A percentile compares a stretch with the other conserved stretches of the same genome.
These are phyloP conservation scores for Bipolaris zeicola DNA, from an alignment of 2,329 filamentous ascomycete genomes.

Conservation along the genomic window DNA sequence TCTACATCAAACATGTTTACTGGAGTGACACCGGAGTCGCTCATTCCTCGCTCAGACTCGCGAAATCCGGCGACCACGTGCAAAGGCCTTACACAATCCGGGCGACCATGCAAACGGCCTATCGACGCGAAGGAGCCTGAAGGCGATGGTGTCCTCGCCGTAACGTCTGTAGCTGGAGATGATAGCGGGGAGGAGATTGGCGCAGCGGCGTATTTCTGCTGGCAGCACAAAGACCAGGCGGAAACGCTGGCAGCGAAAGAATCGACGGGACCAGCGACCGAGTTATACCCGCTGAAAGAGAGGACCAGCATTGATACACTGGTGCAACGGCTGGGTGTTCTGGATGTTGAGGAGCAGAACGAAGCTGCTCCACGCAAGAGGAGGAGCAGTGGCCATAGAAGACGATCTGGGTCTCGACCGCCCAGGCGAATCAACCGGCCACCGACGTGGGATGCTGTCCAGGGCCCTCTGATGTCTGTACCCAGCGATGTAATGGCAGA, in stretches of 20 bases:
- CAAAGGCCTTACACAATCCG: constrained; percentile 80
- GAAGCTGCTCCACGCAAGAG: constrained; percentile 47
- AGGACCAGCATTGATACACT: constrained; percentile 86
- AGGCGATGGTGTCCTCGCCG: constrained; percentile 48
- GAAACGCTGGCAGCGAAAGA: constrained; percentile 39
- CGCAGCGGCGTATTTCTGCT: constrained; percentile 76
- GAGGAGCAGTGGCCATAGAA: constrained; percentile 29
- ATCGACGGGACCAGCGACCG: constrained; percentile 40
- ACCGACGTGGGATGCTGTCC: constrained; percentile 53
- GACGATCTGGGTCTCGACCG: constrained; percentile 23
- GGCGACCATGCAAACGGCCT: constrained; percentile 80
- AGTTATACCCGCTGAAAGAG: constrained; percentile 64
- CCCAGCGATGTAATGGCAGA: constrained; percentile 47
- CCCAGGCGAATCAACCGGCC: constrained; percentile 44
- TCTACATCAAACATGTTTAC: constrained; percentile 34
- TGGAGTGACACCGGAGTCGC: constrained; percentile 73
- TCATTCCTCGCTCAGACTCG: constrained; percentile 79
- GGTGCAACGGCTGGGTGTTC: constrained; percentile 75
- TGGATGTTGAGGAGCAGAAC: constrained; percentile 62
- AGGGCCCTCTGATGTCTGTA: constrained; percentile 54
- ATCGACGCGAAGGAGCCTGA: constrained; percentile 58
- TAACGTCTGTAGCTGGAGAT: constrained; percentile 46
- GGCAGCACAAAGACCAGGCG: constrained; percentile 93
- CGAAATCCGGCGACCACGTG: constrained; percentile 84
- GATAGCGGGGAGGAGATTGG: constrained; percentile 60